phyloP scores from a whole-genome alignment of 768 basidiomycete species.

The Suillus lakei region DNA sequence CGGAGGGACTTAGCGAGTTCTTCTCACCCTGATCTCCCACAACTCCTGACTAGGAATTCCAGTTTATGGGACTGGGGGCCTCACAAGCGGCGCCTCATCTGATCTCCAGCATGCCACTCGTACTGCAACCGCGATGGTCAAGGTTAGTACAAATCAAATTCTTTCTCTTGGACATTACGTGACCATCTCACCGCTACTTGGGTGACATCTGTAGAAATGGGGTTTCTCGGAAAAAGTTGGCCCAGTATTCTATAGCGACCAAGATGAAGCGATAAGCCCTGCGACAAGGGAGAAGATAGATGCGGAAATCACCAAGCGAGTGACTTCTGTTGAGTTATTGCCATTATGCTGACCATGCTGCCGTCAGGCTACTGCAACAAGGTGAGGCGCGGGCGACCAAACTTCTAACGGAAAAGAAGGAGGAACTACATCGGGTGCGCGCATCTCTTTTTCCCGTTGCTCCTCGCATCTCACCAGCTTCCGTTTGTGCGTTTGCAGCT shows the following conservation, averaged over 20 bases:
- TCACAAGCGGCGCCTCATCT: conserved; percentile 91
- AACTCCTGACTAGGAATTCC: conserved; percentile 17
- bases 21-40: conserved; percentile 8
- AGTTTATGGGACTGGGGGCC: conserved; percentile 89
- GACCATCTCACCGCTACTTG: conserved; percentile 3
- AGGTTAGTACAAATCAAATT: conserved; percentile 52
- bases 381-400: conserved; percentile 69
- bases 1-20: conserved; percentile 83
- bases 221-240: conserved; percentile 82
- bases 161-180: conserved; percentile 10
- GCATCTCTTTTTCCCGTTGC: conserved; percentile 7
- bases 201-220: conserved; percentile 54
- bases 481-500: conserved; percentile 52
- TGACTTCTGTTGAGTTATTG: conserved; percentile 16
- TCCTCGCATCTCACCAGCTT: neutral
- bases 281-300: conserved; percentile 86
- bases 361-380: conserved; percentile 61
- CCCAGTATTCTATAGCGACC: conserved; percentile 80
- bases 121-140: conserved; percentile 87
- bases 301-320: conserved; percentile 81
- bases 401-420: conserved; percentile 67
- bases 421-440: conserved; percentile 76
- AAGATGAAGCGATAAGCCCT: conserved; percentile 71
- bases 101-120: conserved; percentile 83
- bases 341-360: neutral